Evolutionary conservation across 495 filamentous ascomycete genomes (phyloP), one percentile per base, ranked within the genome.

Genomic region (Podospora conica): DNA sequence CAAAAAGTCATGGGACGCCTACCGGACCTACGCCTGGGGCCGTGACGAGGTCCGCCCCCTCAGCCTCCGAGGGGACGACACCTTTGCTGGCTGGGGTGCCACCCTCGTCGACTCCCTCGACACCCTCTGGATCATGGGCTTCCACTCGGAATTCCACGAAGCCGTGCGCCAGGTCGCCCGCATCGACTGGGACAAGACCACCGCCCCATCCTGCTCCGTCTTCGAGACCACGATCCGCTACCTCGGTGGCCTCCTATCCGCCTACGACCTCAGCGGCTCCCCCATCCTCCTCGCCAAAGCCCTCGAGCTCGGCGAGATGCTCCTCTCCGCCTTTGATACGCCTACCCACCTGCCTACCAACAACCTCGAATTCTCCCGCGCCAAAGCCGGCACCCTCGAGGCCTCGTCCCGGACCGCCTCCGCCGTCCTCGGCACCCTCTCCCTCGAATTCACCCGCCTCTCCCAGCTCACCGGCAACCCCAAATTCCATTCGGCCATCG

Each of bases 91-190:
- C 22, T 97, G 92, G 93, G 92, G 88, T 21, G 93, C 92, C 2
- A 96, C 93, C 4, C 73, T 96, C 63, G 91, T 97, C 3, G 93
- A 97, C 81, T 77, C 87, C 12, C 76, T 97, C 63, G 93, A 96
- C 74, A 91, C 91, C 0, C 76, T 97, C 9, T 97, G 91, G 91
- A 93, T 97, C 66, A 93, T 96, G 92, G 91, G 83, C 9, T 68
- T 96, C 74, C 87, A 88, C 73, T 81, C 88, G 20, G 92, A 96
- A 61, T 97, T 96, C 72, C 79, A 86, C 31, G 85, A 89, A 64
- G 92, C 91, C n/a, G 84, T 92, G 9, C 79, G 86, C 53, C 82
- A 81, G 21, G 84, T 92, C 21, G 82, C 81, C 53, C 78, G 85
- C 58, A 93, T 96, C 70, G 90, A 97, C 81, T 97, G 96, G 75